These are phyloP conservation scores for Knoxdaviesia proteae DNA, from an alignment of 2,329 filamentous ascomycete species.

Conservation along the genomic window DNA sequence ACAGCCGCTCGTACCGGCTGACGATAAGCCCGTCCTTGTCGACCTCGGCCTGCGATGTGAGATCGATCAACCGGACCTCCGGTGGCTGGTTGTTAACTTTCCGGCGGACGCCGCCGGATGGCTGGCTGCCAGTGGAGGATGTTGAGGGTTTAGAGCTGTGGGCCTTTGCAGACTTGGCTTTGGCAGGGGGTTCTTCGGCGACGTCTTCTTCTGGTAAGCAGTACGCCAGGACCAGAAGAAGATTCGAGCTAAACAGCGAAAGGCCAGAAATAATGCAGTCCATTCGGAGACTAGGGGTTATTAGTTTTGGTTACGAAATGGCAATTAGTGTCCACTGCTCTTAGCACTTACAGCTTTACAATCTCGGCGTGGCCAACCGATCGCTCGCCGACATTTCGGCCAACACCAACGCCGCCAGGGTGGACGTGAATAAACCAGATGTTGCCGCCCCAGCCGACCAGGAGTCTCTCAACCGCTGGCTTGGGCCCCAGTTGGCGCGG, in stretches of 20 bases:
- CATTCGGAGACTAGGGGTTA: conserved; percentile 54
- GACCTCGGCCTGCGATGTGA: conserved; percentile 66
- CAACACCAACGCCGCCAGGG: conserved; percentile 45
- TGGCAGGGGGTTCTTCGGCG: conserved; percentile 18
- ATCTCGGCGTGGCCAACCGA: conserved; percentile 71
- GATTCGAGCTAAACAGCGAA: conserved; percentile 81
- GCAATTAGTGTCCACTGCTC: too few relatives aligned
- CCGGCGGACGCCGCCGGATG: conserved; percentile 44
- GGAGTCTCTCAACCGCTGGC: conserved; percentile 46
- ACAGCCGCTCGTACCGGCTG: conserved; percentile 68
- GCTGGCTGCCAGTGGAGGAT: conserved; percentile 31
- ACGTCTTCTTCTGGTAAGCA: conserved; percentile 55
- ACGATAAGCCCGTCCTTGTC: conserved; percentile 74
- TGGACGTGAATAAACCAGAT: conserved; percentile 92
- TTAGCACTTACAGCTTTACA: conserved; percentile 60
- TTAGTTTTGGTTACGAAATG: neutral
- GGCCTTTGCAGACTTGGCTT: conserved; percentile 7
- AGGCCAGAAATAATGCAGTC: conserved; percentile 97
- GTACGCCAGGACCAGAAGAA: conserved; percentile 83
- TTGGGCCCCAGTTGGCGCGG: too few relatives aligned
- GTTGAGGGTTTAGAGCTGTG: conserved; percentile 23
- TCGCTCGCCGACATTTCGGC: conserved; percentile 46
- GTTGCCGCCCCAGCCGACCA: conserved; percentile 90
- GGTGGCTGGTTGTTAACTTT: conserved; percentile 66
- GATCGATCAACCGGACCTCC: conserved; percentile 77